Percentiles rank a stretch among this genome's conserved stretches.
Conservation (phyloP, 257 asterid genomes). For the Vinca minor region DNA sequence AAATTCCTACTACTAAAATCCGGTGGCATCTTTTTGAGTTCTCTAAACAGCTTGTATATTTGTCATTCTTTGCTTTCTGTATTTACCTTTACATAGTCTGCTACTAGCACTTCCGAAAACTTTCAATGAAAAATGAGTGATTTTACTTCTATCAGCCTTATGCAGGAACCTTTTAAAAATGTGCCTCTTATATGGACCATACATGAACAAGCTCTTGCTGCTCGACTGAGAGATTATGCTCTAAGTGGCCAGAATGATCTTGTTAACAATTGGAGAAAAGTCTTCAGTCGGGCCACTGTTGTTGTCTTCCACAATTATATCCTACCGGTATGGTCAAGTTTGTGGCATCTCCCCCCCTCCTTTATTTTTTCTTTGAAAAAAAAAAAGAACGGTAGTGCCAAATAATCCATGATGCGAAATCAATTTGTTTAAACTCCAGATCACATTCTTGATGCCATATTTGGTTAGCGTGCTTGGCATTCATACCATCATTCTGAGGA, state of each 20-base stretch:
- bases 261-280: constrained; percentile 65
- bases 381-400: not conserved
- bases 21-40: not conserved
- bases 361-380: not conserved
- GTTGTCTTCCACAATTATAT: constrained; percentile 79
- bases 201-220: constrained; percentile 64
- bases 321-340: constrained; percentile 56
- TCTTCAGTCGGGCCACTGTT: constrained; percentile 65
- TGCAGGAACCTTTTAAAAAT: constrained; percentile 89
- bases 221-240: constrained; percentile 47
- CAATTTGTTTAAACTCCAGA: constrained; percentile 2
- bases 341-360: not conserved
- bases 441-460: not conserved
- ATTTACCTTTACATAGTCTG: too few species aligned
- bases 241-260: constrained; percentile 47
- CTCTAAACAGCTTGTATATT: not conserved
- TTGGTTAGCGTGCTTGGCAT: not conserved
- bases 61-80: not conserved
- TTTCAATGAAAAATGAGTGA: constrained; percentile 29
- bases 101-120: not conserved
- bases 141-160: constrained; percentile 67
- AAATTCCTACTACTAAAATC: not conserved
- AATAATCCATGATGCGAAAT: constrained; percentile 2
- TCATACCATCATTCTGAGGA: not conserved
- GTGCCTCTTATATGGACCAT: constrained; percentile 86